Conservation (phyloP, 2,329 filamentous ascomycete genomes). For the Falciphora oryzae region DNA sequence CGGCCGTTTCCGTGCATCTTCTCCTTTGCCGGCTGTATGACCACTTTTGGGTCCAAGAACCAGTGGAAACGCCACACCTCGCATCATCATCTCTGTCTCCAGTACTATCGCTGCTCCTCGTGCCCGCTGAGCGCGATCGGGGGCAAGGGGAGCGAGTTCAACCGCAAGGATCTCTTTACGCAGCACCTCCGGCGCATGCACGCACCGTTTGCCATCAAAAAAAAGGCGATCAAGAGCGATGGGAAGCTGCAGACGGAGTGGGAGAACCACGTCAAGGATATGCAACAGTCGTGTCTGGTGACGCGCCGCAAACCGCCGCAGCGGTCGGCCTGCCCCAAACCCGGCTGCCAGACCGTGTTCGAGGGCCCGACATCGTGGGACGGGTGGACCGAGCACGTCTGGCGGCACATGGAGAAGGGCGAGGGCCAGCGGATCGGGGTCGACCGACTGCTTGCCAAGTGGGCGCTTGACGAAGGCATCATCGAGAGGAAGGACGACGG, state of each 20-base stretch:
- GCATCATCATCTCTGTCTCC: slow-evolving; percentile 74
- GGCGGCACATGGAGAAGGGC: slow-evolving; percentile 77
- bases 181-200: slow-evolving; percentile 96
- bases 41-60: slow-evolving; percentile 90
- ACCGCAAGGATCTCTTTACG: slow-evolving; percentile 92
- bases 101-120: slow-evolving; percentile 58
- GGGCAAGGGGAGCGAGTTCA: slow-evolving; percentile 67
- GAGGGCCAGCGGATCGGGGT: slow-evolving; percentile 53
- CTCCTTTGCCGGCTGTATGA: slow-evolving; percentile 73
- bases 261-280: slow-evolving; percentile 60
- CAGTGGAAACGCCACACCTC: slow-evolving; percentile 97
- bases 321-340: slow-evolving; percentile 62
- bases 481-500: slow-evolving; percentile 52
- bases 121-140: slow-evolving; percentile 50
- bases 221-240: slow-evolving; percentile 51
- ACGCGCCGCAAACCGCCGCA: slow-evolving; percentile 64
- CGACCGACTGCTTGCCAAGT: slow-evolving; percentile 51
- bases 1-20: slow-evolving; percentile 82
- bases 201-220: slow-evolving; percentile 61
- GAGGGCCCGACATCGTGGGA: slow-evolving; percentile 75
- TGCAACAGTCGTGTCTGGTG: slow-evolving; percentile 69
- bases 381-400: slow-evolving; percentile 87
- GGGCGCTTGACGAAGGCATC: slow-evolving; percentile 59
- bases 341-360: slow-evolving; percentile 67
- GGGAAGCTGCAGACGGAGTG: slow-evolving; percentile 55